Evolutionary conservation across 441 rosid species (phyloP).

Genomic region (Hura crepitans): DNA sequence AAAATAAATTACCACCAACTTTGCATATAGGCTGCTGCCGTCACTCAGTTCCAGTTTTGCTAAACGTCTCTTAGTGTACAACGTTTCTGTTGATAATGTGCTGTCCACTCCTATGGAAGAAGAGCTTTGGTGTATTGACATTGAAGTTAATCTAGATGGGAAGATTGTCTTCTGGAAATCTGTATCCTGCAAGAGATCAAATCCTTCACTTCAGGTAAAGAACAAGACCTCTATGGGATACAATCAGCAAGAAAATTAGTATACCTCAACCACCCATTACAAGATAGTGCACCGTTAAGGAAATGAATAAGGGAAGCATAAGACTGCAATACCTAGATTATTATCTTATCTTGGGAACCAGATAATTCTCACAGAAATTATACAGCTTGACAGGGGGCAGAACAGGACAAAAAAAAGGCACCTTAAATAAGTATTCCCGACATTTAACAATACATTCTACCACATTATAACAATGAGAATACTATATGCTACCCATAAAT

Average conservation of each 20-base stretch:
- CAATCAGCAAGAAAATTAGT: background rate
- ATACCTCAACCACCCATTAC: background rate
- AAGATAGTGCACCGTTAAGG: background rate
- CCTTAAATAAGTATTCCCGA: background rate
- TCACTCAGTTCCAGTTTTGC: slow-evolving; percentile 73
- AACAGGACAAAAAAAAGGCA: background rate
- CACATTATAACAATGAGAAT: background rate
- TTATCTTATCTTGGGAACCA: background rate
- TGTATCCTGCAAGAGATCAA: slow-evolving; percentile 44
- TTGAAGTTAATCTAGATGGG: slow-evolving; percentile 62
- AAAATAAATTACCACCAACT: slow-evolving; percentile 67
- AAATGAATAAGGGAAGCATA: background rate
- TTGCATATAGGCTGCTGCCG: slow-evolving; percentile 63
- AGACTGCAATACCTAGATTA: slow-evolving; percentile 1
- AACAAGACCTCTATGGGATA: background rate
- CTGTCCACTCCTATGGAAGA: slow-evolving; percentile 39
- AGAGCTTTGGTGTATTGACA: slow-evolving; percentile 60
- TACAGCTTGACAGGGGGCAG: background rate
- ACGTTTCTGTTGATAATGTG: slow-evolving; percentile 37
- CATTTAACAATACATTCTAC: background rate
- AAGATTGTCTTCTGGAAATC: slow-evolving; percentile 62
- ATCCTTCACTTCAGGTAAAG: slow-evolving; percentile 15
- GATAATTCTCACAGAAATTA: background rate
- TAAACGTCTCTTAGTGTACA: slow-evolving; percentile 43
- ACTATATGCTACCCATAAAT: background rate